These are phyloP conservation scores for Aphanoascus verrucosus DNA, from an alignment of 2,329 filamentous ascomycete species.

Conservation along the genomic window DNA sequence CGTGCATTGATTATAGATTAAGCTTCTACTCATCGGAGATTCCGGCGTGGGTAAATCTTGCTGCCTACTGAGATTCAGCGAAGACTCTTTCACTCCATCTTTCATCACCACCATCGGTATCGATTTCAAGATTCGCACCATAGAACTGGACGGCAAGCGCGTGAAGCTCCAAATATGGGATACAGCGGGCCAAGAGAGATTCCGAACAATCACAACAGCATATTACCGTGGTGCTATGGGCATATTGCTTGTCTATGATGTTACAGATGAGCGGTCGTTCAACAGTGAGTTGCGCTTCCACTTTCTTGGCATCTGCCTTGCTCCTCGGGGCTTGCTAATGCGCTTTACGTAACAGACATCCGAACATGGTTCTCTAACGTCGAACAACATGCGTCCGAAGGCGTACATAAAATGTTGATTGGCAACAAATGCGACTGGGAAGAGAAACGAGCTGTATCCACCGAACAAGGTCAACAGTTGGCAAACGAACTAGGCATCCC, in stretches of 20 bases:
- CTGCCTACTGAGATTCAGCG: slow-evolving; percentile 90
- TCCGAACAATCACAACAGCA: slow-evolving; percentile 95
- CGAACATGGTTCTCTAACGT: slow-evolving; percentile 99
- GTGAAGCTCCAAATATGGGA: slow-evolving; percentile 99
- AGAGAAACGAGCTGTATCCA: slow-evolving; percentile 91
- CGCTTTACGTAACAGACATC: slow-evolving; percentile 56
- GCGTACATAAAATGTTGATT: slow-evolving; percentile 98
- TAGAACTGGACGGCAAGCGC: slow-evolving; percentile 95
- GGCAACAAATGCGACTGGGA: slow-evolving; percentile 99
- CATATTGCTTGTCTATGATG: slow-evolving; percentile 94
- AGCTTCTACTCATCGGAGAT: slow-evolving; percentile 91
- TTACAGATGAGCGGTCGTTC: slow-evolving; percentile 91
- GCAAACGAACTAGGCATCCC: slow-evolving; percentile 94
- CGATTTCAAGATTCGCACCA: slow-evolving; percentile 99
- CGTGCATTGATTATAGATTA: slow-evolving; percentile 54
- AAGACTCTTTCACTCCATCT: slow-evolving; percentile 93
- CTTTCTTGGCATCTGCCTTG: slow-evolving; percentile 8
- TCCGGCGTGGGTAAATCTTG: slow-evolving; percentile 95
- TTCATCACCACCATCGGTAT: slow-evolving; percentile 99
- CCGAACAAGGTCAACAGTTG: slow-evolving; percentile 82
- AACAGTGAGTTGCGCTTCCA: slow-evolving; percentile 58
- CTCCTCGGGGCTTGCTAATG: slow-evolving; percentile 11
- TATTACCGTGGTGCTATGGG: slow-evolving; percentile 99
- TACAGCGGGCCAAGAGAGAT: slow-evolving; percentile 94
- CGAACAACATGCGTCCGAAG: slow-evolving; percentile 94